These are phyloP conservation scores for Styphnolobium japonicum DNA, from an alignment of 306 rosid genomes.

Conservation along the genomic window DNA sequence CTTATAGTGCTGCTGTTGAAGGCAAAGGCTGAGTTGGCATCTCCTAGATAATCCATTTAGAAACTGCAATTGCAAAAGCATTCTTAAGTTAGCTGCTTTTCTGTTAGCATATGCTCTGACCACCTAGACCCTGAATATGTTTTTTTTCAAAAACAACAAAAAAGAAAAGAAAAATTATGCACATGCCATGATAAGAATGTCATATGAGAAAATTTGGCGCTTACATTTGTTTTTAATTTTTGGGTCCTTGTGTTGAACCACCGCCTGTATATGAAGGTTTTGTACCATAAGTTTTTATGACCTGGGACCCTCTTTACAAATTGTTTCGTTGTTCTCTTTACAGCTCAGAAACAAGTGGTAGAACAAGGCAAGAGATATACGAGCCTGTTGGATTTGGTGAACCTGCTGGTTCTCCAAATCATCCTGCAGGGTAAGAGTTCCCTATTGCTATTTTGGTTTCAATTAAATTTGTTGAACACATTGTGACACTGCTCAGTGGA, in stretches of 20 bases:
- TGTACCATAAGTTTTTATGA: neutral
- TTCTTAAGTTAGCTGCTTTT: neutral
- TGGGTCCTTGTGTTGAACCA: neutral
- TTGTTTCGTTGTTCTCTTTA: conserved; percentile 13
- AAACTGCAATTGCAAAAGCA: neutral
- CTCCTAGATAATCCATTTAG: neutral
- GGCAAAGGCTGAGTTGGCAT: neutral
- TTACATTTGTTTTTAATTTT: neutral
- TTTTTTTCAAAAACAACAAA: too few relatives aligned
- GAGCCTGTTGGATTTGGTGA: conserved; percentile 46
- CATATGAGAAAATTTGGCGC: neutral
- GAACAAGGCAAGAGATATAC: conserved; percentile 26
- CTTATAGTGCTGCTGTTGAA: too few relatives aligned
- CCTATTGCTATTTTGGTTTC: neutral
- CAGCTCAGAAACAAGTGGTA: conserved; percentile 52
- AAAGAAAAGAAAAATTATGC: too few relatives aligned
- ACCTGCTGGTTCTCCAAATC: conserved; percentile 36
- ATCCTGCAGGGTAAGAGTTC: conserved; percentile 51
- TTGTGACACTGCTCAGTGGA: neutral
- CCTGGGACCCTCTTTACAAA: neutral
- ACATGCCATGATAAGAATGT: neutral
- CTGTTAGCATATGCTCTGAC: neutral
- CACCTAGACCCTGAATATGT: neutral
- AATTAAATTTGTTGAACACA: neutral
- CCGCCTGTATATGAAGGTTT: neutral